phyloP scores from a whole-genome alignment of 106 monocot genomes.

The Ottelia alismoides region DNA sequence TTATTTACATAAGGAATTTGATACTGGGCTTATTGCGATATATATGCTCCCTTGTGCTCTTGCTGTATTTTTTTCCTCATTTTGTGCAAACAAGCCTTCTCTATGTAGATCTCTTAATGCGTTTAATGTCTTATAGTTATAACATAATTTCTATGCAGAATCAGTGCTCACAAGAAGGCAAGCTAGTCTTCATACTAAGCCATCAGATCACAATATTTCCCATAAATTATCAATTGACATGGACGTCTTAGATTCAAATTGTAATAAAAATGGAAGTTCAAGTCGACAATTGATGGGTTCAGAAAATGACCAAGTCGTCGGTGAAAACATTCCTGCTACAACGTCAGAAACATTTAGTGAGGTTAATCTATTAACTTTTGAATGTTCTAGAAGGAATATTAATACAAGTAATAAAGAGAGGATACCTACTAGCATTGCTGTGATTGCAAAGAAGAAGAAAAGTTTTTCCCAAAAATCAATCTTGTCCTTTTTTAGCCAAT shows the following conservation, averaged over 20 bases:
- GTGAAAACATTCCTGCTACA: conserved; percentile 3
- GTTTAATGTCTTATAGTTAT: too few relatives aligned
- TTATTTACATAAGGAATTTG: too few relatives aligned
- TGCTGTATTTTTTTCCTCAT: too few relatives aligned
- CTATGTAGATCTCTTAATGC: too few relatives aligned
- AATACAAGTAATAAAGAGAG: conserved; percentile 6
- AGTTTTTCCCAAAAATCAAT: conserved; percentile 57
- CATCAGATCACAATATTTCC: too few relatives aligned
- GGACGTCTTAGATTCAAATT: conserved; percentile 9
- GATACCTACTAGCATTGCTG: not conserved
- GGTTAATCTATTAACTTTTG: conserved; percentile 1
- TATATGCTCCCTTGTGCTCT: too few relatives aligned
- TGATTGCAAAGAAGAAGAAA: conserved; percentile 28
- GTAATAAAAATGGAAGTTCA: conserved; percentile 4
- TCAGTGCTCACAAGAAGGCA: conserved; percentile 59
- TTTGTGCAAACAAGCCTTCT: too few relatives aligned
- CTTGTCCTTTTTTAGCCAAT: conserved; percentile 58
- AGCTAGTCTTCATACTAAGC: conserved; percentile 3
- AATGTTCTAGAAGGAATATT: too few relatives aligned
- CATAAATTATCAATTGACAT: conserved; percentile 4
- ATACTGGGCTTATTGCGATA: too few relatives aligned
- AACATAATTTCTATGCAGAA: conserved; percentile 32
- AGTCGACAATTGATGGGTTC: conserved; percentile 13
- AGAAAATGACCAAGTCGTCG: conserved; percentile 3
- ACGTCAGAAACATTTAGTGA: not conserved